phyloP scores from a whole-genome alignment of 352 stramenopile species.

The Discostella stelligera region DNA sequence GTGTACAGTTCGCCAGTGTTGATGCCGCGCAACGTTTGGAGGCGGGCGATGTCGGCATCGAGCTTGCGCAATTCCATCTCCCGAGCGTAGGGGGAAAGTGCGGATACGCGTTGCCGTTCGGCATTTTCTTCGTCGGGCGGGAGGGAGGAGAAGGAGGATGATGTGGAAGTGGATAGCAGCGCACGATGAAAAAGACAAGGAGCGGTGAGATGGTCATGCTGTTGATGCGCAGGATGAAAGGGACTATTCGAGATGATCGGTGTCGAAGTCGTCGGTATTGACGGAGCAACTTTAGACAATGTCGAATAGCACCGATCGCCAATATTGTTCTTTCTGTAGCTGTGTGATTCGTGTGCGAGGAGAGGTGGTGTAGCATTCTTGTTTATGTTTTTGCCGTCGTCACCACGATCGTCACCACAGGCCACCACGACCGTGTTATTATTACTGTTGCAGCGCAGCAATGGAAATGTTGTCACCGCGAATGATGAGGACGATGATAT shows the following conservation, averaged over 20 bases:
- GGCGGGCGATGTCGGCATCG: conserved; percentile 67
- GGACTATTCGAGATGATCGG: no score
- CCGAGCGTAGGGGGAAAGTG: conserved; percentile 63
- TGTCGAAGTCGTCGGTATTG: no score
- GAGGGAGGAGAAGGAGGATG: conserved; percentile 48
- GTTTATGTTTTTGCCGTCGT: no score
- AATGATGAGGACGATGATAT: background rate
- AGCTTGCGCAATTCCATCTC: conserved; percentile 76
- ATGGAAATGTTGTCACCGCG: background rate
- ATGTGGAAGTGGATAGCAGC: conserved; percentile 3
- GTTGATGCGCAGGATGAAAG: background rate
- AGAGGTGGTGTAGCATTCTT: no score
- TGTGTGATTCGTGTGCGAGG: no score
- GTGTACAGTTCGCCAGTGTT: conserved; percentile 82
- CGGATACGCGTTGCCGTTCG: conserved; percentile 66
- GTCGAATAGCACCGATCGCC: background rate
- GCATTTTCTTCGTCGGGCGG: conserved; percentile 68
- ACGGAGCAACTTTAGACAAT: background rate
- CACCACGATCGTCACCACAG: no score
- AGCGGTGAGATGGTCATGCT: background rate
- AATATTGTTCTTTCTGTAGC: background rate
- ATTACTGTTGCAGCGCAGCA: background rate
- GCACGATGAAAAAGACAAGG: no score
- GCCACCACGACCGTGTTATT: no score
- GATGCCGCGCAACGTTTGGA: conserved; percentile 71